Evolutionary conservation across 768 basidiomycete species (phyloP).

Genomic region (Trametes villosa): DNA sequence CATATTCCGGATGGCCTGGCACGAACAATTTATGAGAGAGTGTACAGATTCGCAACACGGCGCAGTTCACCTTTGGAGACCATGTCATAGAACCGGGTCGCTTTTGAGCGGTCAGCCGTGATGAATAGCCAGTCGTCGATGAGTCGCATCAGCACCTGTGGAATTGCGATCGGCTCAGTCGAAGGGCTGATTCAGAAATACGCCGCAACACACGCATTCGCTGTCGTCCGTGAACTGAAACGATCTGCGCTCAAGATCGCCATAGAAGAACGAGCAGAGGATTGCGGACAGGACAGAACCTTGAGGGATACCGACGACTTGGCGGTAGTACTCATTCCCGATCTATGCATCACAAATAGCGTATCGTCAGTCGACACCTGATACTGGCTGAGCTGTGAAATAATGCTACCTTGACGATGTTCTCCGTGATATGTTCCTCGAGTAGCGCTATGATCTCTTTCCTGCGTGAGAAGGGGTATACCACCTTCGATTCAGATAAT

Average conservation of each 20-base stretch:
- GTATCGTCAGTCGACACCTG: neutral
- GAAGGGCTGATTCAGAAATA: neutral
- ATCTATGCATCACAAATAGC: slow-evolving; percentile 54
- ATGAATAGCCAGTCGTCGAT: slow-evolving; percentile 96
- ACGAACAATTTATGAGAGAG: neutral
- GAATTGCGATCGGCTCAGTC: neutral
- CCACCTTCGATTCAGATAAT: slow-evolving; percentile 42
- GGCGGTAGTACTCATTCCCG: slow-evolving; percentile 77
- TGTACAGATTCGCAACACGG: neutral
- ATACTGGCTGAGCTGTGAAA: neutral
- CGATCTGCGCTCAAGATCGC: slow-evolving; percentile 76
- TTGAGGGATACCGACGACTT: slow-evolving; percentile 95
- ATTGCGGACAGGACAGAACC: slow-evolving; percentile 94
- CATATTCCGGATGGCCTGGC: slow-evolving; percentile 90
- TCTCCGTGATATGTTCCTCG: slow-evolving; percentile 88
- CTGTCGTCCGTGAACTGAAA: slow-evolving; percentile 57
- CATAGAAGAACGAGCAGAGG: slow-evolving; percentile 95
- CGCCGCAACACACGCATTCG: slow-evolving; percentile 54
- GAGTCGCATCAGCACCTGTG: slow-evolving; percentile 80
- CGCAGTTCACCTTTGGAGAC: slow-evolving; percentile 68
- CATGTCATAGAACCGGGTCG: slow-evolving; percentile 66
- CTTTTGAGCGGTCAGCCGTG: slow-evolving; percentile 65
- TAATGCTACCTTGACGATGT: slow-evolving; percentile 80
- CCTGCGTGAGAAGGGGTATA: slow-evolving; percentile 56
- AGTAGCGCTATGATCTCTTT: slow-evolving; percentile 72